A percentile compares a stretch with the other conserved stretches of the same genome.
phyloP scores from a whole-genome alignment of 495 filamentous ascomycete genomes.

The Polyplosphaeria fusca region DNA sequence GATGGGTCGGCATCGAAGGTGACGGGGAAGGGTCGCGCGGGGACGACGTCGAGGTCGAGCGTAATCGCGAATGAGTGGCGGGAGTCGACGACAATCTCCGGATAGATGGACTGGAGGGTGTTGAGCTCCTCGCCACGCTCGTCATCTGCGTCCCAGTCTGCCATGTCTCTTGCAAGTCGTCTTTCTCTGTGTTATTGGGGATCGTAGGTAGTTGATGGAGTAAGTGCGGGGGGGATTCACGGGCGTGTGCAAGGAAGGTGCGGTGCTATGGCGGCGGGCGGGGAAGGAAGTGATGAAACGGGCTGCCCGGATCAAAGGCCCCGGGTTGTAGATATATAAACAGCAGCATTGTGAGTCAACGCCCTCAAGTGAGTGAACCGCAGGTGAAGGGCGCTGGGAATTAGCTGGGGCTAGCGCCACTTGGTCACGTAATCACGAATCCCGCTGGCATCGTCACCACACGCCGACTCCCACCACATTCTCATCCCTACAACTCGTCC shows the following conservation, averaged over 20 bases:
- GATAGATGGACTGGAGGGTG: slow-evolving; percentile 83
- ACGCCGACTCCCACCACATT: background rate
- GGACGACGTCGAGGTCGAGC: slow-evolving; percentile 70
- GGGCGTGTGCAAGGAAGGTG: no score
- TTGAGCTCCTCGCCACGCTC: slow-evolving; percentile 76
- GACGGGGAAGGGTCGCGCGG: slow-evolving; percentile 64
- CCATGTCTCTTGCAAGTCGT: slow-evolving; percentile 23
- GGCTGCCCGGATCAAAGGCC: no score
- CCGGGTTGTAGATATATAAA: no score
- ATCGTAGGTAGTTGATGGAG: background rate
- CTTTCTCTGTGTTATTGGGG: background rate
- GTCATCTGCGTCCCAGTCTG: slow-evolving; percentile 50
- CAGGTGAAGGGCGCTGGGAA: no score
- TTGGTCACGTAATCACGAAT: no score
- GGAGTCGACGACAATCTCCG: slow-evolving; percentile 67
- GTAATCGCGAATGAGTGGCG: slow-evolving; percentile 58
- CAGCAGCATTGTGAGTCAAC: no score
- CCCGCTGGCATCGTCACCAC: background rate
- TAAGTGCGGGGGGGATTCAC: no score
- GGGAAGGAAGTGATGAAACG: no score
- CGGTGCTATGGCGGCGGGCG: no score
- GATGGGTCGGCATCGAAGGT: slow-evolving; percentile 55
- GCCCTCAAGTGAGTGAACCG: no score
- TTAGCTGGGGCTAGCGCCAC: no score
- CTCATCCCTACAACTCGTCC: background rate